Base-by-base conservation (phyloP, 1,139 yeast species). In the Yamadazyma atmosphaerica region DNA sequence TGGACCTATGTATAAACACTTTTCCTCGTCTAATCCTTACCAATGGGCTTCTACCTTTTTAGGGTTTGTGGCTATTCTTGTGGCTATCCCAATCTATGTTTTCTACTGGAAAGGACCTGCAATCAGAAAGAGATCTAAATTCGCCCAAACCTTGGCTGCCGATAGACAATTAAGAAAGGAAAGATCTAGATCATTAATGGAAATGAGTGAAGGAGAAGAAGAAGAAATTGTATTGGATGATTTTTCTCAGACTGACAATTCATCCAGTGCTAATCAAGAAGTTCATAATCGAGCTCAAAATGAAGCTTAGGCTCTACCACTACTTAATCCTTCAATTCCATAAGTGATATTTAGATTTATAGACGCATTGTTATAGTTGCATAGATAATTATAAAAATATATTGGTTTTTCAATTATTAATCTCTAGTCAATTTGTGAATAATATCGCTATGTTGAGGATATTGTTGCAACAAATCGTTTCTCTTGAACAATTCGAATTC, bases 31-130 rank as follows among this genome's bases (percentile, higher is more conserved):
- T 29, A 47, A 43, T 37, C 64, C 63, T 27, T 44, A 61, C 24
- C 65, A 61, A 43, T 65, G 64, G 59, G 68, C 68, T 4, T 58
- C 64, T 39, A 64, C 68, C 4, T 51, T 65, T 32, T 47, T 65
- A 35, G 68, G 61, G 6, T 56, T 63, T 40, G 48, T 65, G 31
- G 65, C 67, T n/a, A 38, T 54, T 14, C 17, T 58, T 6, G 61
- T 60, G 19, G 55, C 59, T 16, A 35, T 58, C 16, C 64, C 64
- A n/a, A 56, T 58, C 17, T 58, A 57, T 37, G 43, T 58, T 3
- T 59, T 58, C 46, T 58, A 59, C 44, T 58, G 61, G 60, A 58
- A 57, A 39, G 64, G 63, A 2, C 63, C 64, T 5, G 42, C 41
- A 19, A 57, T 59, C 37, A 53, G 63, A 40, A 43, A 42, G 12